Evolutionary conservation across 2,329 filamentous ascomycete genomes (phyloP).

Genomic region (Emydomyces testavorans): DNA sequence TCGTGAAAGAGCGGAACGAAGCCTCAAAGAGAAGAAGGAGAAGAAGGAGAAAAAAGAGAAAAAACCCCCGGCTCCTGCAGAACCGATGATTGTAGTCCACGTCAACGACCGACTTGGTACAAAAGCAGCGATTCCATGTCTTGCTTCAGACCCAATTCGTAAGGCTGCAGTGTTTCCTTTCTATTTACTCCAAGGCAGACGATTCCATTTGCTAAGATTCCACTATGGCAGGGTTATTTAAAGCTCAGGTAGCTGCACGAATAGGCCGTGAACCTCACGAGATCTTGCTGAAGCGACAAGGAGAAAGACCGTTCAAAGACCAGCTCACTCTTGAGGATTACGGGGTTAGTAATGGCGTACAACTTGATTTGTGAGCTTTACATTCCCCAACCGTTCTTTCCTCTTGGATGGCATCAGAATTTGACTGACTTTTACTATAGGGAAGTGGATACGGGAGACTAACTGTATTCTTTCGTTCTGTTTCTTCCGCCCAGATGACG

Average conservation of each 20-base stretch:
- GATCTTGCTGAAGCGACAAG: conserved; percentile 83
- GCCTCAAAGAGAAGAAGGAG: conserved; percentile 34
- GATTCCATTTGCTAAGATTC: conserved; percentile 16
- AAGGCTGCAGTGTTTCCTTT: conserved; percentile 14
- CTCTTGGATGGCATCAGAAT: conserved; percentile 5
- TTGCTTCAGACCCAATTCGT: conserved; percentile 69
- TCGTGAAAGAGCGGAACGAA: conserved; percentile 30
- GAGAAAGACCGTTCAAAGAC: conserved; percentile 89
- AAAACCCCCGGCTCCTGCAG: conserved; percentile 34
- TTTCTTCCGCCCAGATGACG: conserved; percentile 1
- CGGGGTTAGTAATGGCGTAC: conserved; percentile 80
- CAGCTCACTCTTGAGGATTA: conserved; percentile 80
- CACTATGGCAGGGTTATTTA: conserved; percentile 52
- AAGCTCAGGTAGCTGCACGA: conserved; percentile 77
- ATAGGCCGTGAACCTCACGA: conserved; percentile 84
- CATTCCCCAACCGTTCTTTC: background rate
- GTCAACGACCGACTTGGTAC: conserved; percentile 93
- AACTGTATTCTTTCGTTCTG: conserved; percentile 12
- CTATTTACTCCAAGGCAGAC: too few species aligned
- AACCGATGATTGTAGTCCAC: conserved; percentile 87
- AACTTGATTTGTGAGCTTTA: conserved; percentile 36
- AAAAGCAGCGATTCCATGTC: conserved; percentile 85
- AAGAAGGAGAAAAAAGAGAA: conserved; percentile 27
- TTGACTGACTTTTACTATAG: conserved; percentile 23
- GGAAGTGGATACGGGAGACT: conserved; percentile 41